Conservation (phyloP, 169 alveolate species). For the Plasmodium gonderi region DNA sequence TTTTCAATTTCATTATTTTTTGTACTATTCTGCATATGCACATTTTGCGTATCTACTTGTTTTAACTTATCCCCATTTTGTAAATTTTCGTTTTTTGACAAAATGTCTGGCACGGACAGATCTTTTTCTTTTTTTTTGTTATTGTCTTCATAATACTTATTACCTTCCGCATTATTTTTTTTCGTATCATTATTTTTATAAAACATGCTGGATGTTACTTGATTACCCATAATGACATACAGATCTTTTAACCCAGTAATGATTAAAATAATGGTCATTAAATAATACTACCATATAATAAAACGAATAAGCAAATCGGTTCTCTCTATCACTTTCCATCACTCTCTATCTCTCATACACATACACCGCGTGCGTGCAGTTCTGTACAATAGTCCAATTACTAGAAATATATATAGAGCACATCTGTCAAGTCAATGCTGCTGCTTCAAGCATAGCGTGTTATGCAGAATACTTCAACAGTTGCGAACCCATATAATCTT, state of each 20-base stretch:
- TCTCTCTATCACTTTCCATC: too few species aligned
- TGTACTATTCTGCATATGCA: neutral
- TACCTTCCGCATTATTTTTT: neutral
- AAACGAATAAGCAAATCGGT: neutral
- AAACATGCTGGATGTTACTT: slow-evolving; percentile 9
- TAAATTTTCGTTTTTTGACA: slow-evolving; percentile 9
- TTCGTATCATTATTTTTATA: slow-evolving; percentile 31
- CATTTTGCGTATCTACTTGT: neutral
- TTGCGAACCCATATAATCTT: neutral
- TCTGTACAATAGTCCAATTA: neutral
- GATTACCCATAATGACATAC: slow-evolving; percentile 47
- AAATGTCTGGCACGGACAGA: neutral
- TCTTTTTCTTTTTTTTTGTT: neutral
- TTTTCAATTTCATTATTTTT: slow-evolving; percentile 59
- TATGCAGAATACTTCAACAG: neutral
- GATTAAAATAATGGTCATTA: neutral
- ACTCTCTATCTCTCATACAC: too few species aligned
- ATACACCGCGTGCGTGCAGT: too few species aligned
- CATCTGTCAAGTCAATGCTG: neutral
- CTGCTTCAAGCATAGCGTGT: neutral
- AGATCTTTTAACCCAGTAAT: neutral
- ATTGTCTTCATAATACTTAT: slow-evolving; percentile 2
- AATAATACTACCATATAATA: neutral
- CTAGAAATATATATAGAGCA: neutral
- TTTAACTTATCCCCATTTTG: neutral